Percentiles rank a stretch among this genome's conserved stretches.
phyloP scores from a whole-genome alignment of 495 filamentous ascomycete genomes.

The Aspergillus egyptiacus region DNA sequence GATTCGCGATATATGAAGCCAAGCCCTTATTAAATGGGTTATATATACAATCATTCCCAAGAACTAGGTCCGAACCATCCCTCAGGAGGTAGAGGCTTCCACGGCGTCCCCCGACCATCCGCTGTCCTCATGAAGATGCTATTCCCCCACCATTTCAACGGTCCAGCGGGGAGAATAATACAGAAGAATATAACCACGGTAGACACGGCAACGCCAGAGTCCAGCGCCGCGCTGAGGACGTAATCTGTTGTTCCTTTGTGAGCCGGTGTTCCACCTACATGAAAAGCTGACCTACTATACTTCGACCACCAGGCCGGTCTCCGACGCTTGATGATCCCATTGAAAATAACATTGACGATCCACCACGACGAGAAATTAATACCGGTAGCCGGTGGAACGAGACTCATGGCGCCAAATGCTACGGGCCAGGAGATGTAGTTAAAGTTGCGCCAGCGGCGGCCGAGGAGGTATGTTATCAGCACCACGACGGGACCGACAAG shows the following conservation, averaged over 20 bases:
- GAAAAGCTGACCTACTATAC: slow-evolving; percentile 37
- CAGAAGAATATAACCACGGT: slow-evolving; percentile 63
- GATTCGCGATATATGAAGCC: too few relatives aligned
- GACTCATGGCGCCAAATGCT: slow-evolving; percentile 59
- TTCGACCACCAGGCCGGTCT: slow-evolving; percentile 63
- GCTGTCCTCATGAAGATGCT: slow-evolving; percentile 41
- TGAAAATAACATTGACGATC: slow-evolving; percentile 59
- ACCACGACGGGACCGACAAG: slow-evolving; percentile 52
- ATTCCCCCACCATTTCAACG: slow-evolving; percentile 66
- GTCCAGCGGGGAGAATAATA: slow-evolving; percentile 57
- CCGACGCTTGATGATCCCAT: slow-evolving; percentile 50
- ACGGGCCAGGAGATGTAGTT: slow-evolving; percentile 60
- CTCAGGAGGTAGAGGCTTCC: slow-evolving; percentile 28
- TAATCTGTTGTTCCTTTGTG: slow-evolving; percentile 47
- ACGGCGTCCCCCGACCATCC: slow-evolving; percentile 42
- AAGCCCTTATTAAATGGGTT: too few relatives aligned
- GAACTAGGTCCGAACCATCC: slow-evolving; percentile 57
- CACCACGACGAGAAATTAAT: slow-evolving; percentile 68
- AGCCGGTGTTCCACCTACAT: slow-evolving; percentile 12
- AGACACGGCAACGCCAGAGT: slow-evolving; percentile 55
- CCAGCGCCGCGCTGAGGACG: slow-evolving; percentile 54
- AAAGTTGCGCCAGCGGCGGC: slow-evolving; percentile 45
- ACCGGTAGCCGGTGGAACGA: slow-evolving; percentile 61
- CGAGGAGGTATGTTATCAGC: slow-evolving; percentile 50
- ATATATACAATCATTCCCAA: slow-evolving; percentile 27